Percentiles rank a stretch among this genome's conserved stretches.
Conservation (phyloP, 768 basidiomycete genomes). For the Lentinula aciculospora region DNA sequence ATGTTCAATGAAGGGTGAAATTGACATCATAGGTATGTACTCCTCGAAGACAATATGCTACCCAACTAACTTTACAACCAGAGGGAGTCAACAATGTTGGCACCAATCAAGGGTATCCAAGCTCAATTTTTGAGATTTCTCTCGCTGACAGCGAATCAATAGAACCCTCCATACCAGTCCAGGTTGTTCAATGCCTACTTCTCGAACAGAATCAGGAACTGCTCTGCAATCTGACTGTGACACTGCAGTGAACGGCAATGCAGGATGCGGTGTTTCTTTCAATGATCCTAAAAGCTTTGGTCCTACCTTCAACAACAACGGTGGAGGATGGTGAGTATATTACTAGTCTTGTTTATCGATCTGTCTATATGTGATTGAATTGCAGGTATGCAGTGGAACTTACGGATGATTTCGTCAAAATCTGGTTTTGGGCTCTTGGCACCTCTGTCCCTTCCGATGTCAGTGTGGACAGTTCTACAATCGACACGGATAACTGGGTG, state of each 20-base stretch:
- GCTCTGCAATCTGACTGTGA: conserved; percentile 29
- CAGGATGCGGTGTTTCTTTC: conserved; percentile 22
- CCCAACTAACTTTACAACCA: background rate
- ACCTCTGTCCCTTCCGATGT: conserved; percentile 21
- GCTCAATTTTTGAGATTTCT: background rate
- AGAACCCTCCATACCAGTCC: conserved; percentile 37
- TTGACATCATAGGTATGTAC: conserved; percentile 35
- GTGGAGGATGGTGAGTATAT: conserved; percentile 31
- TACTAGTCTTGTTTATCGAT: background rate
- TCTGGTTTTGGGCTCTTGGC: conserved; percentile 40
- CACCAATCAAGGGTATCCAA: conserved; percentile 30
- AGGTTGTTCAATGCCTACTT: conserved; percentile 2
- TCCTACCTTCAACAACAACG: conserved; percentile 20
- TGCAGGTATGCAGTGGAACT: conserved; percentile 38
- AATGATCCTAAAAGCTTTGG: conserved; percentile 5
- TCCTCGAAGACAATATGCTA: background rate
- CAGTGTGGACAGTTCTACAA: conserved; percentile 10
- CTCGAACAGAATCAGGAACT: background rate
- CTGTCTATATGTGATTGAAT: conserved; percentile 8
- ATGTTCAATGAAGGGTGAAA: conserved; percentile 25
- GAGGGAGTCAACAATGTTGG: conserved; percentile 45
- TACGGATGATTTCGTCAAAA: conserved; percentile 24
- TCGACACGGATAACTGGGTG: conserved; percentile 26
- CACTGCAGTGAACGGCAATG: conserved; percentile 32
- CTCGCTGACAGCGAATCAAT: background rate